Evolutionary conservation across 1,284 basidiomycete species (phyloP).

Genomic region (Ceratobasidium sp.): DNA sequence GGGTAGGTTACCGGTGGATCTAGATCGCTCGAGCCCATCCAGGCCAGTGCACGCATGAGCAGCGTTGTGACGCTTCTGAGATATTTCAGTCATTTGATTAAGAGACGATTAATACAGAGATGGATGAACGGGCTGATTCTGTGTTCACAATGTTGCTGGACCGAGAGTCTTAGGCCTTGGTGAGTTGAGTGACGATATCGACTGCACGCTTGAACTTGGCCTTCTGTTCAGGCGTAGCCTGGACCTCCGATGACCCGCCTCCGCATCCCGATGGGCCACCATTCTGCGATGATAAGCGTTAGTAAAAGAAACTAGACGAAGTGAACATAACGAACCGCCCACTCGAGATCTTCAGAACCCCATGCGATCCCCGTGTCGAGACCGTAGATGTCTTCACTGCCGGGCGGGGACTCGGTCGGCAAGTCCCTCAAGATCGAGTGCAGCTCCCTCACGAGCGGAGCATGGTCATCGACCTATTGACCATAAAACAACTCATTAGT

Average conservation of each 20-base stretch:
- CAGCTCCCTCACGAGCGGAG: constrained; percentile 67
- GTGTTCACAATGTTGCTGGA: no score
- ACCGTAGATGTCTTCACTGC: constrained; percentile 77
- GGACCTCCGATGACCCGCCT: constrained; percentile 63
- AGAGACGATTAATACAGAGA: no score
- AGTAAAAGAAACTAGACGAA: no score
- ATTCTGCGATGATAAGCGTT: constrained; percentile 56
- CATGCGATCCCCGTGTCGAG: constrained; percentile 75
- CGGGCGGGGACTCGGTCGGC: constrained; percentile 70
- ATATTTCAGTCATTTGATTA: no score
- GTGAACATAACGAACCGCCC: constrained; percentile 56
- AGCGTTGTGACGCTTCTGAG: no score
- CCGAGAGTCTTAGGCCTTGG: background rate
- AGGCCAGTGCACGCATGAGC: no score
- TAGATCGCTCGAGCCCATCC: no score
- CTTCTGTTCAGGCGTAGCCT: constrained; percentile 72
- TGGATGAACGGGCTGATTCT: no score
- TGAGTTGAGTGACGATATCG: constrained; percentile 69
- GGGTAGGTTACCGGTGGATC: no score
- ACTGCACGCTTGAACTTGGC: constrained; percentile 75
- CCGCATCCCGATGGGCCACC: constrained; percentile 72
- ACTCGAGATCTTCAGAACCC: constrained; percentile 69
- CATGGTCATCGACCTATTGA: constrained; percentile 45
- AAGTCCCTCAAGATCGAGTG: constrained; percentile 69
- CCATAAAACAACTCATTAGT: no score